Evolutionary conservation across 345 rosid species (phyloP).

Genomic region (Linum usitatissimum): DNA sequence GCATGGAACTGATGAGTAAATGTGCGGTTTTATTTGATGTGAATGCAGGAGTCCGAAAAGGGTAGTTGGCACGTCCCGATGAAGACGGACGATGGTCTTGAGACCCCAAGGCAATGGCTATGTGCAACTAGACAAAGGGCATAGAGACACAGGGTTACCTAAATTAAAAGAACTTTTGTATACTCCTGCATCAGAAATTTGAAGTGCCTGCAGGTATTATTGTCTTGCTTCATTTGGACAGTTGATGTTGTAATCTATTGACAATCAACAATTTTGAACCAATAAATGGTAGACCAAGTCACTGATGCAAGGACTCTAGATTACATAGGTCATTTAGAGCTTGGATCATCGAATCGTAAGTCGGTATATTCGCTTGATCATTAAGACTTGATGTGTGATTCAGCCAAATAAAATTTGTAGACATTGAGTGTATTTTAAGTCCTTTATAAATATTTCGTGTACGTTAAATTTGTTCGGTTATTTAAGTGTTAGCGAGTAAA

Average conservation of each 20-base stretch:
- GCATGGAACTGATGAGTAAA: not conserved
- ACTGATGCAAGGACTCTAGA: too few relatives aligned
- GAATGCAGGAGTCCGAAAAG: constrained; percentile 69
- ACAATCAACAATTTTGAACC: not conserved
- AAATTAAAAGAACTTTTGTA: not conserved
- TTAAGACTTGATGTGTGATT: too few relatives aligned
- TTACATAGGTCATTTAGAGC: too few relatives aligned
- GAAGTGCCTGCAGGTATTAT: not conserved
- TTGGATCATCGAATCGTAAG: too few relatives aligned
- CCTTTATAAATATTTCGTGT: too few relatives aligned
- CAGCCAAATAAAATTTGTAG: too few relatives aligned
- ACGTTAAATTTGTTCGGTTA: too few relatives aligned
- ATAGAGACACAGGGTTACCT: not conserved
- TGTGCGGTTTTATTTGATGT: not conserved
- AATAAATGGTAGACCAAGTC: not conserved
- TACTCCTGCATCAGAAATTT: not conserved
- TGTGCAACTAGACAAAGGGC: constrained; percentile 38
- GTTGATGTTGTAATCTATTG: not conserved
- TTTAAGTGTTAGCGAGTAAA: too few relatives aligned
- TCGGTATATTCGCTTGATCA: too few relatives aligned
- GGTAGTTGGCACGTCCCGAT: constrained; percentile 90
- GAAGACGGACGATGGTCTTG: constrained; percentile 46
- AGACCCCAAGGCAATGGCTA: constrained; percentile 66
- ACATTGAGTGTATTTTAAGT: too few relatives aligned
- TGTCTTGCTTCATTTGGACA: not conserved